Percentiles rank a stretch among this genome's conserved stretches.
phyloP scores from a whole-genome alignment of 2,329 filamentous ascomycete genomes.

The Davidsoniella australis region DNA sequence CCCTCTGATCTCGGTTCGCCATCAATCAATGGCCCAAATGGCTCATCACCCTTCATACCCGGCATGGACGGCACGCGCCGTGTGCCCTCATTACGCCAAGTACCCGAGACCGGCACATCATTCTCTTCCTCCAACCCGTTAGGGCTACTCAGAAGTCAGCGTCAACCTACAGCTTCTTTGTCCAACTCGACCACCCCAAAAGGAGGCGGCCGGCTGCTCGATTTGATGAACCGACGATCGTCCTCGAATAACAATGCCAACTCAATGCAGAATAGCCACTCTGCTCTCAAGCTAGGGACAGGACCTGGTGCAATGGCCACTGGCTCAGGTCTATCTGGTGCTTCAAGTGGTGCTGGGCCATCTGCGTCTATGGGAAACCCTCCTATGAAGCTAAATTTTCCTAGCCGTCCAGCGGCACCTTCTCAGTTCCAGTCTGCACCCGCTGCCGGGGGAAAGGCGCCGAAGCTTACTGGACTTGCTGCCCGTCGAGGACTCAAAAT shows the following conservation, averaged over 20 bases:
- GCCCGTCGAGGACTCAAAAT: slow-evolving; percentile 46
- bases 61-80: not conserved
- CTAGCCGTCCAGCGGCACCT: not conserved
- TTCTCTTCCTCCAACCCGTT: slow-evolving; percentile 3
- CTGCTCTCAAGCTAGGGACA: not conserved
- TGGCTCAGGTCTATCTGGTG: not conserved
- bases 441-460: not conserved
- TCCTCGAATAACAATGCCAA: not conserved
- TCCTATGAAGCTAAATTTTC: not conserved
- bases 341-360: not conserved
- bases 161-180: not conserved
- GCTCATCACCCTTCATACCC: slow-evolving; percentile 1
- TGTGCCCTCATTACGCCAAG: slow-evolving; percentile 7
- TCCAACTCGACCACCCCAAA: not conserved
- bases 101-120: slow-evolving; percentile 3
- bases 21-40: not conserved
- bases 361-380: not conserved
- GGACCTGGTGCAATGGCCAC: not conserved
- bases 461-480: slow-evolving; percentile 32
- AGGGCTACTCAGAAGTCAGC: slow-evolving; percentile 3
- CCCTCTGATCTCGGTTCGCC: not conserved
- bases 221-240: slow-evolving; percentile 4
- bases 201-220: not conserved
- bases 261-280: not conserved
- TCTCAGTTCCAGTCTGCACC: not conserved